A percentile compares a stretch with the other conserved stretches of the same genome.
Evolutionary conservation across 306 rosid genomes (phyloP).

Genomic region (Dalbergia cultrata): DNA sequence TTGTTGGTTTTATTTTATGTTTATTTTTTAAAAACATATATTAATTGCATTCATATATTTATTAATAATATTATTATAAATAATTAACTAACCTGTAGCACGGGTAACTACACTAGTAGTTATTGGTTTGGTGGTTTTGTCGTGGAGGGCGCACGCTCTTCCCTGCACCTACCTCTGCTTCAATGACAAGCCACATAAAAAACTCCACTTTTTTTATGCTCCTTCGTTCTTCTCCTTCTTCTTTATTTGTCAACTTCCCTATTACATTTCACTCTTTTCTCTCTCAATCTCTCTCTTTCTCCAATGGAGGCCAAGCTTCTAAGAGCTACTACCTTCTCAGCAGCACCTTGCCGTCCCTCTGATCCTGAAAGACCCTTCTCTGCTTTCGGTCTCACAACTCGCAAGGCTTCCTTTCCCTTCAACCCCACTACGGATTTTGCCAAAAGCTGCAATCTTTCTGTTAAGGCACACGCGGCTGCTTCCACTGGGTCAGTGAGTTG

Average conservation of each 20-base stretch:
- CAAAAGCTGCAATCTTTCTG: slow-evolving; percentile 46
- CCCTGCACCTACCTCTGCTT: too few relatives aligned
- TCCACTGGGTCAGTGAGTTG: slow-evolving; percentile 58
- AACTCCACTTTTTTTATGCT: too few relatives aligned
- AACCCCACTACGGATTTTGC: slow-evolving; percentile 36
- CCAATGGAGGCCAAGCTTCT: slow-evolving; percentile 75
- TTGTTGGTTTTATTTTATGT: too few relatives aligned
- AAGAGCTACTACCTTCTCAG: slow-evolving; percentile 41
- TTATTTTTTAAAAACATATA: too few relatives aligned
- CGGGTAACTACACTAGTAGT: too few relatives aligned
- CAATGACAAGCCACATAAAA: too few relatives aligned
- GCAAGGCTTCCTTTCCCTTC: slow-evolving; percentile 32
- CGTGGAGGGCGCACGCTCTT: too few relatives aligned
- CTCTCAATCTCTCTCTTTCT: not conserved
- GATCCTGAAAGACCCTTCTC: slow-evolving; percentile 42
- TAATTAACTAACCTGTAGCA: too few relatives aligned
- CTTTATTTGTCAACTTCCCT: not conserved
- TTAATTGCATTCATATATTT: too few relatives aligned
- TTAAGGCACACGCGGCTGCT: slow-evolving; percentile 47
- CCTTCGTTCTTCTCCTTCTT: not conserved
- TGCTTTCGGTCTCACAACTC: slow-evolving; percentile 30
- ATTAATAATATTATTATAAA: too few relatives aligned
- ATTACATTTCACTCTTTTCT: not conserved
- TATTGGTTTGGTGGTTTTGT: too few relatives aligned
- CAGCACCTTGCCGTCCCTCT: slow-evolving; percentile 8